Evolutionary conservation across 345 rosid genomes (phyloP).

Genomic region (Iberis pinnata): DNA sequence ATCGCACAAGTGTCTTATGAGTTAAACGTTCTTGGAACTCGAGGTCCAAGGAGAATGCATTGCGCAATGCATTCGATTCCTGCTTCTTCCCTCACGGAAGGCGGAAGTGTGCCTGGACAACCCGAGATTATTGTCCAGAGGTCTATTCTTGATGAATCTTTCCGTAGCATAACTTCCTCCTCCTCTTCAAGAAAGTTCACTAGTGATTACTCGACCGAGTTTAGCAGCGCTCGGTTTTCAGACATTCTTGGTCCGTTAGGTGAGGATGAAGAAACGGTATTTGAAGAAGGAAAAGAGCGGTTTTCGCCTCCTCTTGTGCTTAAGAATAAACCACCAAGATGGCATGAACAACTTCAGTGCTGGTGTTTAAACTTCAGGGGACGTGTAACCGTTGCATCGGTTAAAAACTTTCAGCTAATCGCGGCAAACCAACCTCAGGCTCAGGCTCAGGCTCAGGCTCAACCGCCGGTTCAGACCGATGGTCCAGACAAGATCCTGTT

Average conservation of each 20-base stretch:
- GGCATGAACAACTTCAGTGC: conserved; percentile 97
- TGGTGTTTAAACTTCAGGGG: conserved; percentile 96
- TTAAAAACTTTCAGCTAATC: conserved; percentile 88
- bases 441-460: conserved; percentile 36
- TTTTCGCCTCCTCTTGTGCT: conserved; percentile 53
- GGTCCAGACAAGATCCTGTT: conserved; percentile 68
- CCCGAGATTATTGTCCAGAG: conserved; percentile 65
- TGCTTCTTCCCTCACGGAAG: conserved; percentile 60
- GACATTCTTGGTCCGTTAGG: conserved; percentile 55
- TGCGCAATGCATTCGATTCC: conserved; percentile 83
- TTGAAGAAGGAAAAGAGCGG: conserved; percentile 44
- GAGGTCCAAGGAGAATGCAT: conserved; percentile 95
- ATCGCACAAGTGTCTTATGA: conserved; percentile 80
- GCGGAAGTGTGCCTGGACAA: conserved; percentile 78
- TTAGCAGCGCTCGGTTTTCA: conserved; percentile 80
- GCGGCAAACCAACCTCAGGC: conserved; percentile 69
- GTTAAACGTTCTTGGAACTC: conserved; percentile 82
- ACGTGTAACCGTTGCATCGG: conserved; percentile 90
- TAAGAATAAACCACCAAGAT: conserved; percentile 77
- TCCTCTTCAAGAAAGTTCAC: conserved; percentile 58
- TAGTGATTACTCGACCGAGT: conserved; percentile 53
- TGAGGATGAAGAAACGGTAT: conserved; percentile 37
- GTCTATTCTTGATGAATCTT: conserved; percentile 68
- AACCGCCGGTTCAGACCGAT: conserved; percentile 40
- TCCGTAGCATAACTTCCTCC: conserved; percentile 58